Evolutionary conservation across 352 stramenopile species (phyloP), one percentile per base, ranked within the genome.

Genomic region (Pythium rishiriense): DNA sequence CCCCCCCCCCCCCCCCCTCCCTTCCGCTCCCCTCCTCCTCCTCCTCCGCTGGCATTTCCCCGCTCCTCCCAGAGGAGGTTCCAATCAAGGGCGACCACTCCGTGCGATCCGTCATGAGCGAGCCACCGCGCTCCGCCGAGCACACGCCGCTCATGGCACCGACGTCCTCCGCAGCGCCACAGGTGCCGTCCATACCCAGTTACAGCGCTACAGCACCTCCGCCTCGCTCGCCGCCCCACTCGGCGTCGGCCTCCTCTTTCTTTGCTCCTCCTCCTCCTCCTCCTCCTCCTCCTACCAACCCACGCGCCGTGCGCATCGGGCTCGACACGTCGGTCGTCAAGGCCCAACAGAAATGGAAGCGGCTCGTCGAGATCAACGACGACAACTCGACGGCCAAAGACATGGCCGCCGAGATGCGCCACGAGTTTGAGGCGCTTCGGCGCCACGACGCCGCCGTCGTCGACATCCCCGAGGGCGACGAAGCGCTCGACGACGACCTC

Each of bases 281-380:
- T 26, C 48, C 15, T 29, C 57, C n/a, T 4, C 24, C 43, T 58
- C 21, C 14, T n/a, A 15, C 22, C 19, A 66, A 66, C 58, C 72
- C 50, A 1, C 76, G 37, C 37, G 37, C 73, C 31, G 68, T 88
- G 28, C 80, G 80, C 51, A 78, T 89, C 12, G 80, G 80, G 5
- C 69, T 92, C 11, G 84, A 91, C 50, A 77, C 75, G 35, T 81
- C 78, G 2, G 76, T 92, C 0, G 64, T 90, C 50, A 79, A 92
- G 55, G 89, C 89, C 57, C 85, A 92, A 68, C 81, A 87, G 58
- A 94, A 94, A 68, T 94, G 85, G 85, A 91, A 90, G 69, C 79
- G 73, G 0, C 69, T 94, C 14, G 73, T 74, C 19, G 83, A 94
- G 43, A 89, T 94, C 35, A 75, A 83, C 60, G 83, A 90, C 56